Conservation (phyloP, 768 basidiomycete genomes). For the Pholiota molesta region DNA sequence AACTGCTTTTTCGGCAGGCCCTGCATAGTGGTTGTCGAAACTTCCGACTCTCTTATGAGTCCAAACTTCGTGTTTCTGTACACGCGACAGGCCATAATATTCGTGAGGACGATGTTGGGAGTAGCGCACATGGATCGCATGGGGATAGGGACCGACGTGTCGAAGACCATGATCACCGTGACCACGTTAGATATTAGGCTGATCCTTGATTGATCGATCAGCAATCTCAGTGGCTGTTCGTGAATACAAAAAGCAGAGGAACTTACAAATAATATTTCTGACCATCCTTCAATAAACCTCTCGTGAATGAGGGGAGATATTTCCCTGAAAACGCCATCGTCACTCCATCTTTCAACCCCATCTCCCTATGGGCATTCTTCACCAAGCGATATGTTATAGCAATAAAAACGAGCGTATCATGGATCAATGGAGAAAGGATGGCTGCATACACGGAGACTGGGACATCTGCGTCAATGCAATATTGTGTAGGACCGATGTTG, state of each 20-base stretch:
- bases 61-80: slow-evolving; percentile 10
- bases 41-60: neutral
- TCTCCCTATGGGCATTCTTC: neutral
- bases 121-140: slow-evolving; percentile 12
- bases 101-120: slow-evolving; percentile 10
- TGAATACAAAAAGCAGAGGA: neutral
- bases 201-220: neutral
- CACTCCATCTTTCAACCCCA: slow-evolving; percentile 2
- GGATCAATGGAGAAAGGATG: slow-evolving; percentile 1
- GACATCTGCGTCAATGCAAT: slow-evolving; percentile 10
- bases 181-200: slow-evolving; percentile 5
- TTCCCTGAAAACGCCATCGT: slow-evolving; percentile 4
- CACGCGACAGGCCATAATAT: slow-evolving; percentile 7
- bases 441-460: slow-evolving; percentile 2
- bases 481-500: slow-evolving; percentile 10
- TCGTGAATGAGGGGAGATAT: slow-evolving; percentile 12
- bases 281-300: slow-evolving; percentile 12
- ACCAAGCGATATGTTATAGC: slow-evolving; percentile 12
- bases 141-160: slow-evolving; percentile 10
- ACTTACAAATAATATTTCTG: slow-evolving; percentile 16
- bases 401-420: slow-evolving; percentile 16
- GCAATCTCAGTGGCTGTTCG: neutral
- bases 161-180: slow-evolving; percentile 5
- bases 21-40: slow-evolving; percentile 3
- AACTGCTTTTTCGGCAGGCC: neutral